Evolutionary conservation across 108 stramenopile genomes (phyloP).

Genomic region (Nannochloropsis granulata): DNA sequence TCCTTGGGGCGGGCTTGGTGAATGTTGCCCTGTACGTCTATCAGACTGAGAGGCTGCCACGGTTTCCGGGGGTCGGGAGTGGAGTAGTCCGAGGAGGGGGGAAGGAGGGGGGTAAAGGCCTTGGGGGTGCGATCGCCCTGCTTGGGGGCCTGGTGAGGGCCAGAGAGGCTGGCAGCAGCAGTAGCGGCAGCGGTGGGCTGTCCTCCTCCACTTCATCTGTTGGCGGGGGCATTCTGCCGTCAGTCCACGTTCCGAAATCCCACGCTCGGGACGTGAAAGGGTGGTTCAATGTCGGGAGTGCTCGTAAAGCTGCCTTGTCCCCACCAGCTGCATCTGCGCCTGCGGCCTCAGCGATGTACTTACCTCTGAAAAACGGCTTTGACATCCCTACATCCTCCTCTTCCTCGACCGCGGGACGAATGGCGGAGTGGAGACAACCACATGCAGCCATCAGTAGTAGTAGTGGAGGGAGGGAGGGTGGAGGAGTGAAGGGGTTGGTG

Average conservation of each 20-base stretch:
- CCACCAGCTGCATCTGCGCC: not conserved
- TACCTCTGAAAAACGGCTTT: not conserved
- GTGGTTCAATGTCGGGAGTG: not conserved
- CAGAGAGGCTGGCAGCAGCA: too few species aligned
- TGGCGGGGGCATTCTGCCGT: too few species aligned
- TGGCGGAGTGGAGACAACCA: too few species aligned
- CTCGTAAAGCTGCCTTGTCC: not conserved
- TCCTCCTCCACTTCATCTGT: too few species aligned
- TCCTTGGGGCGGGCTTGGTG: slow-evolving; percentile 27
- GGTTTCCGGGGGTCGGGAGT: not conserved
- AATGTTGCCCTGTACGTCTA: slow-evolving; percentile 32
- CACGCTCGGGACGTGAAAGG: not conserved
- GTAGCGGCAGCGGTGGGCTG: too few species aligned
- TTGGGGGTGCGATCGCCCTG: not conserved
- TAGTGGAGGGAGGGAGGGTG: too few species aligned
- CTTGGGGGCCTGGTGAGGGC: too few species aligned
- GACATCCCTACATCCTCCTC: not conserved
- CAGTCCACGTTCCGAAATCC: not conserved
- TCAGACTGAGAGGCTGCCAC: not conserved
- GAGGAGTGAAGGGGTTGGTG: too few species aligned
- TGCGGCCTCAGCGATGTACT: not conserved
- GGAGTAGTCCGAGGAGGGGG: not conserved
- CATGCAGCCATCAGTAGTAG: too few species aligned
- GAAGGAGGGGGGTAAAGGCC: not conserved
- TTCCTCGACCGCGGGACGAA: too few species aligned